These are phyloP conservation scores for Diplogelasinospora grovesii DNA, from an alignment of 495 filamentous ascomycete genomes.

Conservation along the genomic window DNA sequence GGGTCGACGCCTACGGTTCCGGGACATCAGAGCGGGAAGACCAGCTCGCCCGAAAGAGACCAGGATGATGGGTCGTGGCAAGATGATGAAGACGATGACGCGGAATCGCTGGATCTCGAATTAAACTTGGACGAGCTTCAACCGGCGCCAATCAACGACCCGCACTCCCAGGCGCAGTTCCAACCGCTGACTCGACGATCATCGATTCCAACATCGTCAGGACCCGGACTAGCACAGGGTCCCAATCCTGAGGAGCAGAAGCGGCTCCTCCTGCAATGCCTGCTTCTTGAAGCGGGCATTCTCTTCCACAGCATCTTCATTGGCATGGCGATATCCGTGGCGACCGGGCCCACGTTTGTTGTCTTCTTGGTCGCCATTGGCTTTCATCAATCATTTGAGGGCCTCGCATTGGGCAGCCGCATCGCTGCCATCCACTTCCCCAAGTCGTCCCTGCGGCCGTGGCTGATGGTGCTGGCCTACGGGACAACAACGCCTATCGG, in stretches of 20 bases:
- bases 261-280: constrained; percentile 67
- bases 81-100: constrained; percentile 16
- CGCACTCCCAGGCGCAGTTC: constrained; percentile 18
- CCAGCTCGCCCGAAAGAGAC: neutral
- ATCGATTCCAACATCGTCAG: constrained; percentile 12
- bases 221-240: constrained; percentile 13
- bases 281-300: constrained; percentile 78
- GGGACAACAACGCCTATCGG: constrained; percentile 87
- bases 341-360: constrained; percentile 67
- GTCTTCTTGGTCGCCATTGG: constrained; percentile 76
- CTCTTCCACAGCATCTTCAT: constrained; percentile 86
- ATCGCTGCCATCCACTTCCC: constrained; percentile 62
- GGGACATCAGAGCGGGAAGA: constrained; percentile 6
- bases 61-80: constrained; percentile 2
- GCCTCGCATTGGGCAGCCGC: constrained; percentile 64
- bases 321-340: constrained; percentile 81
- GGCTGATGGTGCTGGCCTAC: constrained; percentile 94
- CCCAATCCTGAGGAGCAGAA: constrained; percentile 40
- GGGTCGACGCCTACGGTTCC: constrained; percentile 29
- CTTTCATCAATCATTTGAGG: constrained; percentile 76
- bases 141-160: constrained; percentile 20
- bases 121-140: constrained; percentile 48
- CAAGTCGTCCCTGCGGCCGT: constrained; percentile 55
- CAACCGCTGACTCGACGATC: constrained; percentile 11
- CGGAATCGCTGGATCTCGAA: constrained; percentile 41